These are phyloP conservation scores for Hypomontagnella monticulosa DNA, from an alignment of 495 filamentous ascomycete genomes.

Conservation along the genomic window DNA sequence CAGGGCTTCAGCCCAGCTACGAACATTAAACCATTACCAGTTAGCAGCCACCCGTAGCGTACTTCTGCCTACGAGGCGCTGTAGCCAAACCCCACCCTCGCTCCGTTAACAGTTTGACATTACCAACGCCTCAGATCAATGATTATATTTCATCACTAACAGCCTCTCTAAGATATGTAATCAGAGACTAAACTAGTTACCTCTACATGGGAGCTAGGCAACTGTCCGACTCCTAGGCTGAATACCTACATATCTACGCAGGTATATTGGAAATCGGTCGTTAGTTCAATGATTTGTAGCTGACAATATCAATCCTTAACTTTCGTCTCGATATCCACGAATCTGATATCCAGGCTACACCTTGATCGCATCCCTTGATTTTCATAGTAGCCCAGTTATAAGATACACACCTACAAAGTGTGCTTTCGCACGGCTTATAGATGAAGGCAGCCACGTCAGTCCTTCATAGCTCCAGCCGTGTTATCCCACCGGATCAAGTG, in stretches of 20 bases:
- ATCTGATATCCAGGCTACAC: not conserved
- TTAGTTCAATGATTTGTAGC: too few relatives aligned
- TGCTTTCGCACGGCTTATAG: not conserved
- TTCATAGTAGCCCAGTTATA: not conserved
- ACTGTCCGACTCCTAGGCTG: not conserved
- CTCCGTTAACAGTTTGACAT: too few relatives aligned
- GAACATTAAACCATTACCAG: too few relatives aligned
- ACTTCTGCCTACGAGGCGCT: too few relatives aligned
- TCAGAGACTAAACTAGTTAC: too few relatives aligned
- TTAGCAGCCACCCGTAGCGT: too few relatives aligned
- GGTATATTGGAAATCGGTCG: not conserved
- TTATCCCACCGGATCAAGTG: not conserved
- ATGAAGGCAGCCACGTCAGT: not conserved
- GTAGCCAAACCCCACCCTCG: too few relatives aligned
- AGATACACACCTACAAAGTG: not conserved
- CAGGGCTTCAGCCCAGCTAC: too few relatives aligned
- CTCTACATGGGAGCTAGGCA: not conserved
- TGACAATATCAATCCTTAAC: not conserved
- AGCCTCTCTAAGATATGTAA: too few relatives aligned
- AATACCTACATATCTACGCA: not conserved
- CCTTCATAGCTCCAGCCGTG: not conserved
- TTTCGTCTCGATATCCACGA: not conserved
- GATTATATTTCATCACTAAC: too few relatives aligned
- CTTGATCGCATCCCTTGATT: conserved; percentile 4
- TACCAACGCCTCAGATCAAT: too few relatives aligned